Conservation (phyloP, 2,329 filamentous ascomycete genomes). For the Emergomyces africanus region DNA sequence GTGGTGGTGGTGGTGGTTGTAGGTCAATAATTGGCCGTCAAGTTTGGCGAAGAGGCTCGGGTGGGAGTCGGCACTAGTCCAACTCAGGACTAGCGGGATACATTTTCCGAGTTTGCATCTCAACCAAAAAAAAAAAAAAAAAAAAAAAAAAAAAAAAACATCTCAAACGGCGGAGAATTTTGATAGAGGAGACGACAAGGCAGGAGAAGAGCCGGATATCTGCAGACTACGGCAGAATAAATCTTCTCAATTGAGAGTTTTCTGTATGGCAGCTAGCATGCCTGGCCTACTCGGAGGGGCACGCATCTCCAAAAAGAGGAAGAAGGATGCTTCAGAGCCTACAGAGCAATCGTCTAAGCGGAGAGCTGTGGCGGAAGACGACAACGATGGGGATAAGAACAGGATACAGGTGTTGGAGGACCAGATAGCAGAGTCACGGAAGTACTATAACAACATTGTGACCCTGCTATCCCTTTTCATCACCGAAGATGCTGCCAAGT, state of each 20-base stretch:
- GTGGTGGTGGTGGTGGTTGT: slow-evolving; percentile 23
- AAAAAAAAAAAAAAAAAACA: no score
- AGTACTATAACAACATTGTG: slow-evolving; percentile 84
- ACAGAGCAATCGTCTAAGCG: slow-evolving; percentile 29
- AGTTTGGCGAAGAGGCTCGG: slow-evolving; percentile 2
- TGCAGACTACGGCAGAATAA: slow-evolving; percentile 23
- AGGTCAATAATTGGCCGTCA: not conserved
- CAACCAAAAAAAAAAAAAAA: no score
- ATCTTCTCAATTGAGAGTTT: not conserved
- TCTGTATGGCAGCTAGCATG: slow-evolving; percentile 14
- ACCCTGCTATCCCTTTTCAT: slow-evolving; percentile 52
- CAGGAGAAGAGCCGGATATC: slow-evolving; percentile 1
- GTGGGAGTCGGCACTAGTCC: slow-evolving; percentile 20
- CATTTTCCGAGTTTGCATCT: not conserved
- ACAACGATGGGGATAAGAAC: slow-evolving; percentile 36
- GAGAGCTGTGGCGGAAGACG: slow-evolving; percentile 35
- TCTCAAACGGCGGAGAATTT: not conserved
- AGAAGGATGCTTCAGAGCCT: slow-evolving; percentile 22
- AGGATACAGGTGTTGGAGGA: slow-evolving; percentile 64
- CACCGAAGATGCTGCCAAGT: slow-evolving; percentile 37
- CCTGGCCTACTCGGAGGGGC: slow-evolving; percentile 14
- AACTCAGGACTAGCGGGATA: slow-evolving; percentile 14
- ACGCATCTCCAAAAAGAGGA: slow-evolving; percentile 27
- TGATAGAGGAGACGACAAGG: slow-evolving; percentile 33
- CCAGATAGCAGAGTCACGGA: slow-evolving; percentile 71